Evolutionary conservation across 257 asterid genomes (phyloP), one percentile per base, ranked within the genome.

Genomic region (Vinca minor): DNA sequence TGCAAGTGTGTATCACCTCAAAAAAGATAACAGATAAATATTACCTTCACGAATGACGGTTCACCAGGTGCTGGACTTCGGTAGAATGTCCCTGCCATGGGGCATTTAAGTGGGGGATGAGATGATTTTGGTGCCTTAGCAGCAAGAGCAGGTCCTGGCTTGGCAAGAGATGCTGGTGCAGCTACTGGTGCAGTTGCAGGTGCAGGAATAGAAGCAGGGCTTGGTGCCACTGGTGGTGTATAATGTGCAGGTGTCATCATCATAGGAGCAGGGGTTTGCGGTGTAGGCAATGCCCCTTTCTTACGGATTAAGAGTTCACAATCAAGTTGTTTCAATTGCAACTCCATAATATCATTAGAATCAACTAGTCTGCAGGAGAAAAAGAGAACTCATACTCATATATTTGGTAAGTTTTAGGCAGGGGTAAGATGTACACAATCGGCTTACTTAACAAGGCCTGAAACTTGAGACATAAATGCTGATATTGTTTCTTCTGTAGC

Each of bases 61-160:
- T 84, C 98, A 44, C 94, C 82, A 49, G 98, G 98, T 65, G 36
- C 98, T 61, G 95, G 87, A 70, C 89, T 63, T 66, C 95, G 80
- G 69, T 88, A 91, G 70, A 91, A 84, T 42, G 89, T 91, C 72
- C 98, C 98, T 6, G 98, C 95, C 98, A 91, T 88, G 63, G 98
- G 98, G 63, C 73, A 69, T 73, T 86, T 85, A 31, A 91, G 81
- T 35, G 86, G 85, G 62, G 91, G 94, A 68, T 69, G 83, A 69
- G 96, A 78, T 46, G 84, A 88, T 74, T 79, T 84, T 52, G 94
- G 38, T 63, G 83, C 71, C 69, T 67, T 84, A 54, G 87, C 72
- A 56, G 82, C 76, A 21, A 85, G 70, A 20, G 76, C 48, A 15
- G 86, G 74, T 50, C 85, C 65, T 64, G 36, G 62, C 47, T 72